Evolutionary conservation across 805 yeast genomes (phyloP), one percentile per base, ranked within the genome.

Genomic region (Grigorovia transvaalensis): DNA sequence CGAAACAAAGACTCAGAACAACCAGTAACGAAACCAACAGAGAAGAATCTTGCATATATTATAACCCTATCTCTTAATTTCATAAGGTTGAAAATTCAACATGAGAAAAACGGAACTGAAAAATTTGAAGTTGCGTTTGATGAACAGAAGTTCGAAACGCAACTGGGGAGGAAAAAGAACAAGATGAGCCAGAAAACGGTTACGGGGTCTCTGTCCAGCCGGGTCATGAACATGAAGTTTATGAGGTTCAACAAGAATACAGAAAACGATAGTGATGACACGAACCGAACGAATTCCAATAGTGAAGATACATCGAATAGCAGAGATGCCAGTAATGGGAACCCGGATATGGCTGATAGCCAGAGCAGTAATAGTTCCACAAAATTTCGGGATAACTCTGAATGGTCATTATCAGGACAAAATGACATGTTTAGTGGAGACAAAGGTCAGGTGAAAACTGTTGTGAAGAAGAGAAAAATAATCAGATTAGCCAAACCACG

Each of bases 201-300:
- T 1, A 63, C 62, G 44, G 72, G 69, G 15, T 65, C 66, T 47
- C 69, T 81, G 52, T 84, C 93, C 29, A 78, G 79, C 59, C 76
- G 88, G 60, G 86, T 88, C 59, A 72, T 84, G 81, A 84, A 83
- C 77, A 88, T 88, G 96, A 88, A 87, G 74, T 82, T 81, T 71
- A 78, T 80, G 82, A 71, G 66, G 46, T 65, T 74, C 35, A 78
- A 76, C 13, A 74, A 68, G 40, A 62, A 64, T 11, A 66, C 64
- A 12, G 62, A 59, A 51, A 61, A 62, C 51, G 60, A 63, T 33
- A 61, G 69, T 33, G 67, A 66, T 19, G 71, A 68, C 45, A 70
- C 62, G 30, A 55, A 58, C 20, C 61, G 62, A 45, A 69, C 63
- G 46, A 76, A 71, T 51, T 33, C 15, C 15, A 61, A 76, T 17